These are phyloP conservation scores for Selaginella tamariscina DNA, from an alignment of 75 land plant genomes.

Conservation along the genomic window DNA sequence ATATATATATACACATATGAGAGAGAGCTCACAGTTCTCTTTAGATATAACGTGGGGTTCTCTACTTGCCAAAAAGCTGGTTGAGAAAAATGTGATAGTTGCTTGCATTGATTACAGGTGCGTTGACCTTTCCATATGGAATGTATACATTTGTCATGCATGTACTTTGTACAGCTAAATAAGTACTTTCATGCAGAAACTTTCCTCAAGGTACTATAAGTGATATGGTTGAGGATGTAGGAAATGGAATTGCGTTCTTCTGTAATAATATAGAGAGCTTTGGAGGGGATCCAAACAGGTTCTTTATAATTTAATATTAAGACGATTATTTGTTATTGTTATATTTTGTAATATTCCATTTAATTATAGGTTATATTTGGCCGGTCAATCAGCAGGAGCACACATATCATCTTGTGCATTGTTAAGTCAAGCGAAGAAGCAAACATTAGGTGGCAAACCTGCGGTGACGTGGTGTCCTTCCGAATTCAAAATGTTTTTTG, in stretches of 20 bases:
- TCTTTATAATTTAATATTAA: neutral
- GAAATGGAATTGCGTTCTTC: constrained; percentile 67
- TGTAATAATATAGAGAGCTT: constrained; percentile 55
- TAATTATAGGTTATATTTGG: constrained; percentile 51
- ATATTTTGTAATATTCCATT: neutral
- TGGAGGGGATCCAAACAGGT: constrained; percentile 94
- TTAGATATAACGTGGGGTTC: constrained; percentile 95
- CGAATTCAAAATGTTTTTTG: constrained; percentile 78
- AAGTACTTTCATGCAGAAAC: constrained; percentile 41
- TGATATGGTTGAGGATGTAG: constrained; percentile 86
- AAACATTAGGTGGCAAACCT: constrained; percentile 22
- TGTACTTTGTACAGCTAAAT: neutral
- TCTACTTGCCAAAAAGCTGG: constrained; percentile 66
- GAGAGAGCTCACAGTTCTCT: too few relatives aligned
- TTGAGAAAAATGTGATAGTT: constrained; percentile 75
- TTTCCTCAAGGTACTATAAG: constrained; percentile 90
- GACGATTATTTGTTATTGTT: neutral
- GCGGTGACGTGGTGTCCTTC: constrained; percentile 59
- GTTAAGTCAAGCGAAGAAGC: constrained; percentile 63
- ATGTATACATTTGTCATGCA: neutral
- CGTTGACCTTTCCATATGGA: neutral
- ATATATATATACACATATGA: too few relatives aligned
- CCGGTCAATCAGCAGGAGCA: constrained; percentile 97
- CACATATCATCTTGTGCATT: constrained; percentile 87
- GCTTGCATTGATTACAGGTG: constrained; percentile 99